Evolutionary conservation across 1,139 yeast species (phyloP).

Genomic region (Yamadazyma epiphylla): DNA sequence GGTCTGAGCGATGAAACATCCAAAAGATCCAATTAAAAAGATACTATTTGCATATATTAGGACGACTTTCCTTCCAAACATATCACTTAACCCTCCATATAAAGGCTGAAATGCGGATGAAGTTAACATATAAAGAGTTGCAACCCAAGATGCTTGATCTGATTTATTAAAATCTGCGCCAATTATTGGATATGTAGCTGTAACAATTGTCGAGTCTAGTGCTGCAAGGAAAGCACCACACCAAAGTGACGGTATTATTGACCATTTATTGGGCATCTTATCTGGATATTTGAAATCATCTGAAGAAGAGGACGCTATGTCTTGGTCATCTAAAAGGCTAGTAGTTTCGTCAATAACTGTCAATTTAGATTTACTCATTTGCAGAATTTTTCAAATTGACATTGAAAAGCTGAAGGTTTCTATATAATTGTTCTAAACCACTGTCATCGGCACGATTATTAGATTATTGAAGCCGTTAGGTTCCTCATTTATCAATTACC

Average conservation of each 20-base stretch:
- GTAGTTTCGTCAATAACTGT: neutral
- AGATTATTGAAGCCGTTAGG: too few species aligned
- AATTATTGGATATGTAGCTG: conserved; percentile 21
- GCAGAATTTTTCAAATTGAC: too few species aligned
- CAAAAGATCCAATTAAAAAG: conserved; percentile 25
- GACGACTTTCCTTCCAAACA: conserved; percentile 30
- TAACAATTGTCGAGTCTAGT: conserved; percentile 25
- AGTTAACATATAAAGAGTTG: conserved; percentile 23
- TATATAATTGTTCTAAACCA: too few species aligned
- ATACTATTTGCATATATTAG: conserved; percentile 19
- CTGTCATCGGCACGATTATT: too few species aligned
- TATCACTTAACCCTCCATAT: conserved; percentile 33
- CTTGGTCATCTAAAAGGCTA: neutral
- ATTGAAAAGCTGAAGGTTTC: too few species aligned
- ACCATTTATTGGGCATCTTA: conserved; percentile 2
- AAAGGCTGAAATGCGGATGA: conserved; percentile 29
- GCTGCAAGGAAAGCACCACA: conserved; percentile 16
- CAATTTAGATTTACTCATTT: neutral
- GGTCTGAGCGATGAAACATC: conserved; percentile 11
- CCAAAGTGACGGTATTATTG: conserved; percentile 6
- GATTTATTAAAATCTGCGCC: conserved; percentile 23
- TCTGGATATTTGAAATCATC: neutral
- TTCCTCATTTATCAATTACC: too few species aligned
- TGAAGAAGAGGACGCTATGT: neutral
- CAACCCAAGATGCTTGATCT: conserved; percentile 25